Evolutionary conservation across 108 stramenopile species (phyloP).

Genomic region (Pseudonitzschia multiseries): DNA sequence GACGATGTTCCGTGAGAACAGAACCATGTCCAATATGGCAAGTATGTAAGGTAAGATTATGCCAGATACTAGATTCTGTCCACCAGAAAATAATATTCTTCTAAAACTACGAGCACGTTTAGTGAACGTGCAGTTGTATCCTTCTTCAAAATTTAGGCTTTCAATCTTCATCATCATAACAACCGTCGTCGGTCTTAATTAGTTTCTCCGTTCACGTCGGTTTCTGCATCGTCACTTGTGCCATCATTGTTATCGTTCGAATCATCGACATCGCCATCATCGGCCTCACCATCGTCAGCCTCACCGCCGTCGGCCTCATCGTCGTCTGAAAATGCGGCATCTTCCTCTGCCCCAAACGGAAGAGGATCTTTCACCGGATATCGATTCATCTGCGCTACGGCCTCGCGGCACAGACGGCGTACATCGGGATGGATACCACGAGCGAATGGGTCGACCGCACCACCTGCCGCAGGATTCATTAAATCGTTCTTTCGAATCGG

Average conservation of each 20-base stretch:
- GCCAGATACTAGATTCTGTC: background rate
- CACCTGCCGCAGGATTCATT: constrained; percentile 7
- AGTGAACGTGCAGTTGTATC: background rate
- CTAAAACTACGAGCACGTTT: background rate
- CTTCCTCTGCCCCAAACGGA: constrained; percentile 59
- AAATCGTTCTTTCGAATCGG: constrained; percentile 52
- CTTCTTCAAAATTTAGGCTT: background rate
- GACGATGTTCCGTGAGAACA: constrained; percentile 24
- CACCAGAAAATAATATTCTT: too few relatives aligned
- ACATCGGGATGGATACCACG: constrained; percentile 69
- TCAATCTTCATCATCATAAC: background rate
- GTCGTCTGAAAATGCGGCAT: constrained; percentile 1
- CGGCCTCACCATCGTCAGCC: constrained; percentile 30
- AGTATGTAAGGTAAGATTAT: background rate
- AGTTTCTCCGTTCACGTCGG: background rate
- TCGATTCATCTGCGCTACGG: constrained; percentile 67
- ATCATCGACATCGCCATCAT: background rate
- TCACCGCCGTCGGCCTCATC: constrained; percentile 3
- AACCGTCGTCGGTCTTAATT: background rate
- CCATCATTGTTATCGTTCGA: too few relatives aligned
- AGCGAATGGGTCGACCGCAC: constrained; percentile 35
- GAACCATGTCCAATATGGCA: background rate
- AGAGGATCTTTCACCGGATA: constrained; percentile 85
- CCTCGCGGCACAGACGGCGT: constrained; percentile 65
- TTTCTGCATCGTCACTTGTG: background rate